Base-by-base conservation (phyloP, 73 alveolate genomes). In the Paramecium biaurelia region DNA sequence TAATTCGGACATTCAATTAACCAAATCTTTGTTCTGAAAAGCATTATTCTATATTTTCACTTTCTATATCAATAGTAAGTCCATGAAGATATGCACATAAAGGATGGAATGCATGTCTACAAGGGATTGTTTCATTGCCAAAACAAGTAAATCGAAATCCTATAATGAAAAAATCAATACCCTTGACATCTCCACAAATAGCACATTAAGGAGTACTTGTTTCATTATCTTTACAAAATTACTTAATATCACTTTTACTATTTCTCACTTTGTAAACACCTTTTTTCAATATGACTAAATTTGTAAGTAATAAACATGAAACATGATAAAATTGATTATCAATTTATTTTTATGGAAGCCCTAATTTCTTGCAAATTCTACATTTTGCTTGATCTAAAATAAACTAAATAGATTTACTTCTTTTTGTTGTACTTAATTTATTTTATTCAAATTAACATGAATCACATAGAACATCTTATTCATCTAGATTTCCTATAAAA, bases 61-160 rank as follows among this genome's bases (percentile, higher is more conserved):
- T 79, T 21, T 38, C 58, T 8, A 72, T 72, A 72, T 72, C 49
- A 12, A 79, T 79, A 0, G 90, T 18, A 4, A 79, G 47, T 3
- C 90, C 90, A 79, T 41, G 76, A 38, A 79, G 56, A 21, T 79
- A 79, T 0, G 90, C 90, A 43, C 90, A 79, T 12, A 47, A 43
- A 2, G 90, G 90, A 42, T 79, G 90, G 14, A 79, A 79, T 41
- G 90, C 70, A 43, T 79, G 90, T 79, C 76, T 47, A 43, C 90
- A 79, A 18, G 70, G 74, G 2, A 79, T 79, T 24, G 32, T 24
- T 8, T 79, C 28, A 20, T 10, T 12, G 9, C 42, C 49, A 23
- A 28, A 79, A 45, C 90, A 79, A 12, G 45, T 15, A 43, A 79
- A 43, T 79, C 90, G 35, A 41, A 24, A 72, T 38, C 86, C 86